Evolutionary conservation across 352 stramenopile species (phyloP), one percentile per base, ranked within the genome.

Genomic region (Phytophthora pini): DNA sequence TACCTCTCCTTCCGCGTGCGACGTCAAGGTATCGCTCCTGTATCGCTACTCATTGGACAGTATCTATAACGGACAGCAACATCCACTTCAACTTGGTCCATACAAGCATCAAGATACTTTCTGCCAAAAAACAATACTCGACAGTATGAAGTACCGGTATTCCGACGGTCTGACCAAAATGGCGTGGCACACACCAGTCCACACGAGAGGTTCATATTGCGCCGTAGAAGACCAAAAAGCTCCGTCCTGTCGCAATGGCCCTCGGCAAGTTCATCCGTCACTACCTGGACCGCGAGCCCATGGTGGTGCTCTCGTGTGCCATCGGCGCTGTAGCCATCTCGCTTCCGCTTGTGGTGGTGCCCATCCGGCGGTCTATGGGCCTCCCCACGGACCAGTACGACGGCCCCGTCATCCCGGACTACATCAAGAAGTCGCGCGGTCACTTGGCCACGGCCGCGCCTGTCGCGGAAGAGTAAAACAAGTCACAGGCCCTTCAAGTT

Each of bases 341-440:
- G 41, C 63, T 94, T 24, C 88, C 88, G 47, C 64, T 95, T 10
- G 82, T 92, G 40, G 81, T 96, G 54, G 88, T 96, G 54, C 88
- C 88, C 5, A 55, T 96, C 46, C 87, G 88, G 63, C 88, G 88
- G 68, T 94, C 83, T 45, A 79, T 96, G 68, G 88, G 88, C 4
- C 77, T 94, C 48, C 88, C 88, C 10, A 96, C 88, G 47, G 87
- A 96, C 72, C 88, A 96, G 71, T 96, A 96, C 79, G 88, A 96
- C 72, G 88, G 88, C 49, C 88, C 88, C 11, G 84, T 88, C 71
- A 79, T 95, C 55, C 87, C 87, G 6, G 83, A 81, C 56, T 83
- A 70, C 59, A 81, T 92, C 34, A 78, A 84, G 61, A 92, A 90
- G 74, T 92, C 83, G 52, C 84, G 84, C 62, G 86, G 83, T 50